Conservation (phyloP, 2,329 filamentous ascomycete genomes). For the Trichoderma guizhouense region DNA sequence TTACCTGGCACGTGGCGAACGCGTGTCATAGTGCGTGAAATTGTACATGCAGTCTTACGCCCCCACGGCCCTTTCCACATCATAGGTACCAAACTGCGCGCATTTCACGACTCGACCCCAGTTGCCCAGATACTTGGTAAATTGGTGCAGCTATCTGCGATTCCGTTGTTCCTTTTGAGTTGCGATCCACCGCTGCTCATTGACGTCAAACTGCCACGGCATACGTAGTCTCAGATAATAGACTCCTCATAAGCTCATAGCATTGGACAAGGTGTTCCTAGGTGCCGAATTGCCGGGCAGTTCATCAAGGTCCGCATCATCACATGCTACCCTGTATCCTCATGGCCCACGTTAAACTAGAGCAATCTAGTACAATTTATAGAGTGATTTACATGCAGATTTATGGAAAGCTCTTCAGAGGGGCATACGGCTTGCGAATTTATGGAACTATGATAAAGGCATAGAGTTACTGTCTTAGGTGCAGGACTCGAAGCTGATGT, state of each 20-base stretch:
- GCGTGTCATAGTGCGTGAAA: not conserved
- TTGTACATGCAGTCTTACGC: too few relatives aligned
- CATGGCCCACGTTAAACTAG: rapidly evolving
- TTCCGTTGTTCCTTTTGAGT: not conserved
- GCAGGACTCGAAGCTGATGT: too few relatives aligned
- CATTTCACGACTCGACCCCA: not conserved
- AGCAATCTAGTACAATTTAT: not conserved
- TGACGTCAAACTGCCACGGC: not conserved
- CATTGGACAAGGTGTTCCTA: too few relatives aligned
- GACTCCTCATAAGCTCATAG: too few relatives aligned
- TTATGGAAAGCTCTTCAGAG: not conserved
- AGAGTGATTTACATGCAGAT: not conserved
- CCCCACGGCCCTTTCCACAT: not conserved
- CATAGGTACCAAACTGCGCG: not conserved
- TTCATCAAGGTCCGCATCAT: not conserved
- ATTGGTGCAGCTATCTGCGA: not conserved
- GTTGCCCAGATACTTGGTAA: not conserved
- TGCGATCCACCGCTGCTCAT: rapidly evolving
- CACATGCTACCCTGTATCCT: not conserved
- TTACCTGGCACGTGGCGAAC: not conserved
- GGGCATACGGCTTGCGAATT: rapidly evolving
- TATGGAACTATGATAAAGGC: not conserved
- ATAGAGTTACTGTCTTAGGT: not conserved
- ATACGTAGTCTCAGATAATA: not conserved
- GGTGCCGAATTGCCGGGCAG: too few relatives aligned